Evolutionary conservation across 2,329 filamentous ascomycete species (phyloP).

Genomic region (Monosporascus sp.): DNA sequence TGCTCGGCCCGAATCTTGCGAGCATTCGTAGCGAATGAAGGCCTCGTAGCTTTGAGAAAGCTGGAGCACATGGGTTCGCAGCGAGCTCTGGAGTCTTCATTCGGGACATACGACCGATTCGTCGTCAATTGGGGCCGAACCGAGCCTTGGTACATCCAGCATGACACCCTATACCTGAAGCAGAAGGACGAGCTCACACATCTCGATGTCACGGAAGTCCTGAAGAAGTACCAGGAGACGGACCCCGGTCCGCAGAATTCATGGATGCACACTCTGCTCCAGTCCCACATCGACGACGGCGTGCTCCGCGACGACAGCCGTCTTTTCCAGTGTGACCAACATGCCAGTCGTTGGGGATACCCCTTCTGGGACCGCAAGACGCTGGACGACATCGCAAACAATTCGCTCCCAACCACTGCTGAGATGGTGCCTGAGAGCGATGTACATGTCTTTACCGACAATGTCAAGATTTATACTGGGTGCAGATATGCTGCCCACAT

Average conservation of each 20-base stretch:
- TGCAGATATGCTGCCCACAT: no score
- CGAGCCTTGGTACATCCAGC: background rate
- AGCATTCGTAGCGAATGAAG: background rate
- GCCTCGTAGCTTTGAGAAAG: background rate
- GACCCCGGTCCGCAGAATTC: conserved; percentile 3
- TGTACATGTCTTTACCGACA: no score
- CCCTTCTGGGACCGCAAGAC: conserved; percentile 7
- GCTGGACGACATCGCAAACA: background rate
- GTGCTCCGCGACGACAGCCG: background rate
- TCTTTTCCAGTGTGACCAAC: background rate
- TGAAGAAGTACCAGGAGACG: background rate
- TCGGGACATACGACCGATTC: background rate
- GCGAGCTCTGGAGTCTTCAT: background rate
- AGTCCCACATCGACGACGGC: background rate
- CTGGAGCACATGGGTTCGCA: background rate
- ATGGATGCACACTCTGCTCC: conserved; percentile 1
- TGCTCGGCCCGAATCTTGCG: background rate
- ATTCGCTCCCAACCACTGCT: background rate
- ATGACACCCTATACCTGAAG: conserved; percentile 1
- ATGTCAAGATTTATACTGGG: no score
- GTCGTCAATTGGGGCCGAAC: background rate
- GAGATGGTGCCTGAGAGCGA: conserved; percentile 3
- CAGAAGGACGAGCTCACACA: background rate
- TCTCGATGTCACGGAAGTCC: background rate
- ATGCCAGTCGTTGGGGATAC: background rate